phyloP scores from a whole-genome alignment of 2,329 filamentous ascomycete genomes.

The Fusarium sp. region DNA sequence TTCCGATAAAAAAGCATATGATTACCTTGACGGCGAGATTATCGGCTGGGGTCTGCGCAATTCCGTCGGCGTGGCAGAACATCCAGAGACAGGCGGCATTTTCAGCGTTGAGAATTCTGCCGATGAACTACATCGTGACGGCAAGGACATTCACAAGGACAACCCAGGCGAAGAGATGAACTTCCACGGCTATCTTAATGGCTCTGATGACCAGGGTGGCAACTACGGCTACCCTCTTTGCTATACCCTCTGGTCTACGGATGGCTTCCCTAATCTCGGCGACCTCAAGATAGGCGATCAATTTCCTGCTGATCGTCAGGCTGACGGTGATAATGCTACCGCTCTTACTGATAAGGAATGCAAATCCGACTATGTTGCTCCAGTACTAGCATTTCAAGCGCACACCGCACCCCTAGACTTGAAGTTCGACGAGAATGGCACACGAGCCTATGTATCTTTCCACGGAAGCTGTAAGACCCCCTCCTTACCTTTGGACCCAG shows the following conservation, averaged over 20 bases:
- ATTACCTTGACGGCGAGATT: constrained; percentile 59
- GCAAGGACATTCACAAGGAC: constrained; percentile 68
- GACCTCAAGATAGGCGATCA: constrained; percentile 59
- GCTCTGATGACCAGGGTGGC: constrained; percentile 48
- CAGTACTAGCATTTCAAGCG: constrained; percentile 67
- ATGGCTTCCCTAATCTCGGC: constrained; percentile 51
- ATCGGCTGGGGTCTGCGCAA: constrained; percentile 78
- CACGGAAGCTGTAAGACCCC: constrained; percentile 71
- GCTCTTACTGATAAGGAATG: constrained; percentile 57
- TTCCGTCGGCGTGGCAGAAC: constrained; percentile 73
- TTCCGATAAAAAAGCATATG: constrained; percentile 45
- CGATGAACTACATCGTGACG: constrained; percentile 68
- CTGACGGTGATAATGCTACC: constrained; percentile 34
- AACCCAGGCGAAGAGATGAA: constrained; percentile 82
- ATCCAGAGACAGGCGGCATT: constrained; percentile 63
- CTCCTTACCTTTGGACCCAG: background rate
- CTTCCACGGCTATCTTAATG: constrained; percentile 69
- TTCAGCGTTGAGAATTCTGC: constrained; percentile 76
- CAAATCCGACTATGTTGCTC: constrained; percentile 53
- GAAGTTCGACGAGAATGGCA: constrained; percentile 68
- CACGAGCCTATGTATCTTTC: constrained; percentile 72
- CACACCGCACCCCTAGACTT: constrained; percentile 79
- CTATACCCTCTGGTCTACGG: constrained; percentile 71
- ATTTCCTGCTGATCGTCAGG: constrained; percentile 50
- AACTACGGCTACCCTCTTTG: constrained; percentile 80